phyloP scores from a whole-genome alignment of 139 green algal species.

The Chlamydomonas schloesseri region DNA sequence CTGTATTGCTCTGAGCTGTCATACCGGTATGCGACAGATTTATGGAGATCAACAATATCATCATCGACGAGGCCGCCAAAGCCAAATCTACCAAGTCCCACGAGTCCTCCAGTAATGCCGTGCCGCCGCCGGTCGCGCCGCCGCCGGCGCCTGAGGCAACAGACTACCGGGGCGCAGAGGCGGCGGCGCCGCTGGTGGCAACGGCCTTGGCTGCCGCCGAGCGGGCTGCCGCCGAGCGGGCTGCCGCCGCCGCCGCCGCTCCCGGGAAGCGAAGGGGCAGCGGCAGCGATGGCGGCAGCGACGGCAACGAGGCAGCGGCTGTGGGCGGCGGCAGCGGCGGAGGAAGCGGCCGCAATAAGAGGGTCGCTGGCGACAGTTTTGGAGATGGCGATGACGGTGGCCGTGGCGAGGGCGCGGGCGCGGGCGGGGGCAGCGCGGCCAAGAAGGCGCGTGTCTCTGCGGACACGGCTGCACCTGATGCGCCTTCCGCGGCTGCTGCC shows the following conservation, averaged over 20 bases:
- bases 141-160: not conserved
- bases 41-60: constrained; percentile 8
- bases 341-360: not conserved
- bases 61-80: not conserved
- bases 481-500: too few species aligned
- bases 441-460: too few species aligned
- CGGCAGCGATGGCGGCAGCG: not conserved
- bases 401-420: too few species aligned
- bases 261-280: too few species aligned
- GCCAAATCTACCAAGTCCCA: too few species aligned
- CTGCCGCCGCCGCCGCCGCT: not conserved
- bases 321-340: not conserved
- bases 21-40: too few species aligned
- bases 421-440: too few species aligned
- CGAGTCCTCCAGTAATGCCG: too few species aligned
- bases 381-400: too few species aligned
- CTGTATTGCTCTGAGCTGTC: too few species aligned
- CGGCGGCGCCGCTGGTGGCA: not conserved
- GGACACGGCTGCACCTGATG: not conserved
- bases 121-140: not conserved
- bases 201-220: not conserved
- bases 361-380: too few species aligned
- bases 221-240: not conserved
- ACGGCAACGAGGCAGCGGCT: not conserved
- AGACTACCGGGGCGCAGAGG: not conserved